A percentile compares a stretch with the other conserved stretches of the same genome.
phyloP scores from a whole-genome alignment of 1,139 yeast genomes.

The Saccharomycopsis hybrid region DNA sequence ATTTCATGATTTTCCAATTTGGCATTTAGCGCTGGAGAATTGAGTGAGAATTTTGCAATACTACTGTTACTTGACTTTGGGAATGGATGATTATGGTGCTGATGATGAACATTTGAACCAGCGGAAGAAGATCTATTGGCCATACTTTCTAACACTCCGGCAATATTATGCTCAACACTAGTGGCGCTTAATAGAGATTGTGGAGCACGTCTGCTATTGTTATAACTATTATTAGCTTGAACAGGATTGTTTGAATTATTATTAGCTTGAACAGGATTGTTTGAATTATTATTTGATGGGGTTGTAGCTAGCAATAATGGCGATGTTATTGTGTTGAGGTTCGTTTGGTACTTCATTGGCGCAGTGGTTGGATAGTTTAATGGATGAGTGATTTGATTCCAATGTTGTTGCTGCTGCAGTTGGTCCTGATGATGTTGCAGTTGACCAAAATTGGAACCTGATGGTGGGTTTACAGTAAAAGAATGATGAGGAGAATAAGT shows the following conservation, averaged over 20 bases:
- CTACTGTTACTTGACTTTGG: neutral
- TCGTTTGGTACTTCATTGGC: conserved; percentile 66
- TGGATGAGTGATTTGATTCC: conserved; percentile 35
- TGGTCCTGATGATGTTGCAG: neutral
- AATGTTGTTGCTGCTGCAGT: conserved; percentile 10
- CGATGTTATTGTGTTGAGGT: conserved; percentile 55
- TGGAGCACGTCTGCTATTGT: neutral
- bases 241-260: neutral
- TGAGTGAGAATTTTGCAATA: neutral
- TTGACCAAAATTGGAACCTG: neutral
- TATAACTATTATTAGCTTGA: neutral
- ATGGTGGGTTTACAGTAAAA: neutral
- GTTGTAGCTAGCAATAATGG: conserved; percentile 47
- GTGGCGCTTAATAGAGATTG: conserved; percentile 20
- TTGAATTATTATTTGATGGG: conserved; percentile 27
- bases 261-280: neutral
- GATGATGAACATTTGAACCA: neutral
- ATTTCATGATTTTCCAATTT: too few species aligned
- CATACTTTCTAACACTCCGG: conserved; percentile 55
- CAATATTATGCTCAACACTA: conserved; percentile 35
- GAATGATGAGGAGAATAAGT: conserved; percentile 18
- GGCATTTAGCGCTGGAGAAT: neutral
- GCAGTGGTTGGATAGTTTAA: conserved; percentile 63
- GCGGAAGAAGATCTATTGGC: conserved; percentile 22
- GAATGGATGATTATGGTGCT: neutral